Base-by-base conservation (phyloP, 768 basidiomycete genomes). In the Tylopilus plumbeoviolaceoides region DNA sequence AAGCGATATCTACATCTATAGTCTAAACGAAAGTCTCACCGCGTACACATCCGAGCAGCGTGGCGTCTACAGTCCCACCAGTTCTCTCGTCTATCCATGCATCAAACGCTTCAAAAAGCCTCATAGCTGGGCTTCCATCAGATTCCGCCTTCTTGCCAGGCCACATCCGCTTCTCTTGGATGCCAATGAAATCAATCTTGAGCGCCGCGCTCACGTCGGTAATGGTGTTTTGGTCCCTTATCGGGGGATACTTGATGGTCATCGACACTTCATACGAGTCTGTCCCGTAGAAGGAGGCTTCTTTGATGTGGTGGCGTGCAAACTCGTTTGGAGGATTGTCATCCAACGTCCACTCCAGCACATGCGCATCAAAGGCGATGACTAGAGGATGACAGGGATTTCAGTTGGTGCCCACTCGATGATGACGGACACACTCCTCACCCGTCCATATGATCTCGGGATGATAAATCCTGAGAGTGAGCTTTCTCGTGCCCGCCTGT, bases 351-450 rank as follows among this genome's bases (percentile, higher is more conserved):
- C 95, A 98, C 48, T 79, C 70, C 8, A 95, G 68, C 14, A 98
- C 90, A 54, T 95, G 87, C 0, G 91, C 95, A 45, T 95, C 89
- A 63, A 98, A 97, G 0, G 93, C 88, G 49, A 98, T 79, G 5
- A 89, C 92, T 83, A 60, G 39, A 50, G 11, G 2, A 23, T 5
- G 35, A 25, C 20, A n/a, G 12, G 17, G 38, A 35, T 42, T 38
- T 45, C 40, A 62, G 42, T 6, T 7, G 4, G n/a, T 7, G 27
- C 10, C 9, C 3, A 10, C 30, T 17, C 4, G n/a, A 14, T n/a
- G 38, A 43, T n/a, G 41, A 43, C n/a, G 20, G 42, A 11, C 8
- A 21, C 9, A 10, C 14, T 9, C 63, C 77, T 48, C 60, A 83
- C 87, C 83, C 4, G 91, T 89, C 93, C 92, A 91, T 47, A 93